phyloP scores from a whole-genome alignment of 2,329 filamentous ascomycete genomes.

The Endoconidiophora laricicola region DNA sequence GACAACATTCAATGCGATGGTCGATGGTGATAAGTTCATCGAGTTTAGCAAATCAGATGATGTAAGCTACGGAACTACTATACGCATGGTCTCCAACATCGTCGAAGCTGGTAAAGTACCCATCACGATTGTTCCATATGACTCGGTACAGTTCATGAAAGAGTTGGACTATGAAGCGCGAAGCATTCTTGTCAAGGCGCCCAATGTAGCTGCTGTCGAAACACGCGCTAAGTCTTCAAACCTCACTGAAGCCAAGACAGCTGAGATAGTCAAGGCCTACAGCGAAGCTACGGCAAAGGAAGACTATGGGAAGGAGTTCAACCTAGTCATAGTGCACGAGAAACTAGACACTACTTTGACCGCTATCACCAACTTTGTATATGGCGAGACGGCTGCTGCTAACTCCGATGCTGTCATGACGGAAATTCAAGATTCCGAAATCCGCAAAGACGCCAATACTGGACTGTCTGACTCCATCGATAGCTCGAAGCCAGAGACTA shows the following conservation, averaged over 20 bases:
- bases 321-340: slow-evolving; percentile 16
- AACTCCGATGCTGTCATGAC: background rate
- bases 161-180: slow-evolving; percentile 37
- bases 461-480: background rate
- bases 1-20: slow-evolving; percentile 38
- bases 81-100: slow-evolving; percentile 34
- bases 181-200: slow-evolving; percentile 34
- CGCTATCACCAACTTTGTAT: slow-evolving; percentile 19
- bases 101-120: slow-evolving; percentile 42
- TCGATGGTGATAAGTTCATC: slow-evolving; percentile 42
- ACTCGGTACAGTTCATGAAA: slow-evolving; percentile 31
- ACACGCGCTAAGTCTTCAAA: slow-evolving; percentile 2
- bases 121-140: slow-evolving; percentile 23
- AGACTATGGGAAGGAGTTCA: slow-evolving; percentile 9
- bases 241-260: background rate
- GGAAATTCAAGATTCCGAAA: background rate
- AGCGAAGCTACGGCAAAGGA: slow-evolving; percentile 16
- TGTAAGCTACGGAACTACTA: slow-evolving; percentile 38
- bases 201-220: slow-evolving; percentile 15
- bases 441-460: background rate
- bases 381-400: slow-evolving; percentile 4
- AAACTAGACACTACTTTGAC: slow-evolving; percentile 16
- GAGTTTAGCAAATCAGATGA: slow-evolving; percentile 36
- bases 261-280: slow-evolving; percentile 3
- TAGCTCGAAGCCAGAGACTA: background rate